Evolutionary conservation across 345 rosid species (phyloP), one percentile per base, ranked within the genome.

Genomic region (Cardamine occulta): DNA sequence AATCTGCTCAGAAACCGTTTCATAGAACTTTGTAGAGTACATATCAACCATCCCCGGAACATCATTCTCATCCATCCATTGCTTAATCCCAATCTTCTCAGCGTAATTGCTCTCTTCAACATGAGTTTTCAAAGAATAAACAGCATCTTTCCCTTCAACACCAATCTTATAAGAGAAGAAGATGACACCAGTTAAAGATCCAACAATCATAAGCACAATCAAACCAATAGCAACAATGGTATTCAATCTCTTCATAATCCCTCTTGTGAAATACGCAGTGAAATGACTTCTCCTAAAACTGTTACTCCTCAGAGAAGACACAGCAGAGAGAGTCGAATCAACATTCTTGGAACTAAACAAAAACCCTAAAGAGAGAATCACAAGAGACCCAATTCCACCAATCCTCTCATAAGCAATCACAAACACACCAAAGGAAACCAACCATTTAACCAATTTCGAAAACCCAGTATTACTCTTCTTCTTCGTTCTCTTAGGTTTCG

Each of bases 61-160:
- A 78, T 94, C 98, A 40, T 94, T 94, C 78, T 91, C 98, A 18
- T 87, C 91, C 96, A 94, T 90, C 98, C 97, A 94, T 57, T 82
- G 79, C 83, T 88, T 91, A 64, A 91, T 56, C 56, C 97, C 98
- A 23, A 90, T 74, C 77, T 78, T 91, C 85, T 94, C 98, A 0
- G 97, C 88, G 72, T 94, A 94, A 80, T 94, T 94, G 60, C 80
- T 91, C 85, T 91, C 81, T 66, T 88, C 92, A 11, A 94, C 93
- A 49, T 91, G 98, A 26, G 92, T 83, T 71, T 94, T 94, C 57
- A 90, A 32, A 3, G 96, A 90, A 56, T 85, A 85, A 56, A 91
- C 97, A 0, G 96, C 95, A 44, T 90, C 88, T 86, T 94, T 94
- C 24, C 97, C 99, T 79, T 95, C 99, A 26, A 92, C 80, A 24